Evolutionary conservation across 2,329 filamentous ascomycete species (phyloP).

Genomic region (Byssochlamys sp.): DNA sequence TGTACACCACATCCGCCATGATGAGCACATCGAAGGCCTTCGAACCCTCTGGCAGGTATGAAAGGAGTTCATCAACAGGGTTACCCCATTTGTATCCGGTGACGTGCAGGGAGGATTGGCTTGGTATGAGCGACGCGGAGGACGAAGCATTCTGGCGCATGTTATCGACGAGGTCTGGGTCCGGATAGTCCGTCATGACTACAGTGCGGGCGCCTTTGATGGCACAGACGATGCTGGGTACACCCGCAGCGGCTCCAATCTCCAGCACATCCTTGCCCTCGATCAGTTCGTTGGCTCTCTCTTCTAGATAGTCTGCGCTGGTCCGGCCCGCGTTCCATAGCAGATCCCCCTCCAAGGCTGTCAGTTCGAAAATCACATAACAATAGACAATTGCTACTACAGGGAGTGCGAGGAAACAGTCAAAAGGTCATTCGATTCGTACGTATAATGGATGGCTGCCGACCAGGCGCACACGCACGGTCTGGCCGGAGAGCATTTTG

Average conservation of each 20-base stretch:
- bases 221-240: constrained; percentile 70
- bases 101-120: constrained; percentile 42
- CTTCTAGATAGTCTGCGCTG: constrained; percentile 68
- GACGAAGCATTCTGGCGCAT: constrained; percentile 63
- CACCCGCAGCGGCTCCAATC: constrained; percentile 76
- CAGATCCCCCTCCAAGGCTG: constrained; percentile 55
- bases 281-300: constrained; percentile 52
- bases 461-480: constrained; percentile 65
- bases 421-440: constrained; percentile 21
- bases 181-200: constrained; percentile 82
- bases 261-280: constrained; percentile 65
- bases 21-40: constrained; percentile 67
- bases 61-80: constrained; percentile 49
- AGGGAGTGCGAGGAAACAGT: not conserved
- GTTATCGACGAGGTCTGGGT: constrained; percentile 70
- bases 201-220: constrained; percentile 58
- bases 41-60: constrained; percentile 40
- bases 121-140: constrained; percentile 40
- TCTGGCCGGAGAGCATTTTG: constrained; percentile 55
- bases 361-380: constrained; percentile 11
- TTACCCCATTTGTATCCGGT: constrained; percentile 79
- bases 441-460: constrained; percentile 80
- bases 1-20: constrained; percentile 81
- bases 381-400: not conserved
- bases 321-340: constrained; percentile 85